Evolutionary conservation across 495 filamentous ascomycete genomes (phyloP).

Genomic region (Darksidea phi): DNA sequence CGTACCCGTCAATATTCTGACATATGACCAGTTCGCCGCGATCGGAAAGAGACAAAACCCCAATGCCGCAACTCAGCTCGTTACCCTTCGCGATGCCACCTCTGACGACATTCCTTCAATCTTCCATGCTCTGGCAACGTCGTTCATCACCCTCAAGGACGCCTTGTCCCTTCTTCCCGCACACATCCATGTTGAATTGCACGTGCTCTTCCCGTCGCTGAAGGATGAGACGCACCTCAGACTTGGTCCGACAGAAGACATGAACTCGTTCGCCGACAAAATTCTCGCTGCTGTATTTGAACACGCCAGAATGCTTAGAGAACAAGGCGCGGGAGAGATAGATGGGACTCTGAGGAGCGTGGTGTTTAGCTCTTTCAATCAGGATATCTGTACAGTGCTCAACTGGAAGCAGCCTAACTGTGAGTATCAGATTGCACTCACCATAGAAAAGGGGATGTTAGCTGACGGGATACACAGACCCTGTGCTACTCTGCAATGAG

Average conservation of each 20-base stretch:
- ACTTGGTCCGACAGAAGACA: conserved; percentile 71
- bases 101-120: conserved; percentile 60
- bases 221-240: conserved; percentile 65
- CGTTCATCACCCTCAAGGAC: conserved; percentile 71
- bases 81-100: conserved; percentile 48
- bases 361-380: conserved; percentile 88
- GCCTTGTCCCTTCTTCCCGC: conserved; percentile 71
- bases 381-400: conserved; percentile 82
- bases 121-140: conserved; percentile 67
- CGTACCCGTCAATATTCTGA: conserved; percentile 72
- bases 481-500: conserved; percentile 91
- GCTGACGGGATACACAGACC: conserved; percentile 54
- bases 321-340: conserved; percentile 44
- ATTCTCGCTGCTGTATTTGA: conserved; percentile 86
- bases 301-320: conserved; percentile 75
- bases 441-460: background rate
- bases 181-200: conserved; percentile 79
- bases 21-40: conserved; percentile 67
- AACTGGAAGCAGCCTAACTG: conserved; percentile 99
- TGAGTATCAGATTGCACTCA: conserved; percentile 43
- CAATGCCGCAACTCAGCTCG: conserved; percentile 44
- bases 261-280: conserved; percentile 81
- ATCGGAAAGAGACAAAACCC: conserved; percentile 57
- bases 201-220: conserved; percentile 76
- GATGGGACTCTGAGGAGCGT: conserved; percentile 67